Conservation (phyloP, 495 filamentous ascomycete species). For the Massariosphaeria phaeospora region DNA sequence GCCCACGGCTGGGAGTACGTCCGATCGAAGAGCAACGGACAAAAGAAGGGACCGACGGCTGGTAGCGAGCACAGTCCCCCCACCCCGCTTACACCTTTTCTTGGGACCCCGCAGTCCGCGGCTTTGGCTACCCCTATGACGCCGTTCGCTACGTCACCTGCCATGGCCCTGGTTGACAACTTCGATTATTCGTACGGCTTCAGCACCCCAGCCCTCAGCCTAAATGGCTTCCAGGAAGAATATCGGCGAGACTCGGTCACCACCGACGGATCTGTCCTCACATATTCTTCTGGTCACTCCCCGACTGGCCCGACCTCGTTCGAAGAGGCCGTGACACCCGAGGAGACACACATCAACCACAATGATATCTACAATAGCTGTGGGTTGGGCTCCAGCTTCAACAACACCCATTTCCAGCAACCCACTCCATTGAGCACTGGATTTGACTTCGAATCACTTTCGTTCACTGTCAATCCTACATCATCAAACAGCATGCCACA, state of each 20-base stretch:
- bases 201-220: slow-evolving; percentile 24
- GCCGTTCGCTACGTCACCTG: slow-evolving; percentile 24
- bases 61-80: slow-evolving; percentile 29
- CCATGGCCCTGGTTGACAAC: slow-evolving; percentile 4
- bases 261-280: slow-evolving; percentile 25
- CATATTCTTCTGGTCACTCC: slow-evolving; percentile 31
- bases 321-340: slow-evolving; percentile 35
- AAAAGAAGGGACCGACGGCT: slow-evolving; percentile 31
- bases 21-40: slow-evolving; percentile 82
- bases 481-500: slow-evolving; percentile 13
- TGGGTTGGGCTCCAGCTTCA: slow-evolving; percentile 1
- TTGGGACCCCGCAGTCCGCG: slow-evolving; percentile 24
- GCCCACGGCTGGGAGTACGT: slow-evolving; percentile 85
- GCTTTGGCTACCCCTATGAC: slow-evolving; percentile 25
- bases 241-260: slow-evolving; percentile 29
- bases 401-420: slow-evolving; percentile 27
- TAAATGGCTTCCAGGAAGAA: slow-evolving; percentile 22
- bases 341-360: slow-evolving; percentile 33
- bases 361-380: slow-evolving; percentile 31
- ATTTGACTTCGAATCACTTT: slow-evolving; percentile 9
- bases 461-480: slow-evolving; percentile 16
- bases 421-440: slow-evolving; percentile 28
- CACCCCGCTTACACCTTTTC: slow-evolving; percentile 34
- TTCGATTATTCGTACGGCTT: slow-evolving; percentile 27
- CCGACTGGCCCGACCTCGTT: slow-evolving; percentile 30